Percentiles rank a stretch among this genome's conserved stretches.
Conservation (phyloP, 1,139 yeast species). For the Diutina catenulata region DNA sequence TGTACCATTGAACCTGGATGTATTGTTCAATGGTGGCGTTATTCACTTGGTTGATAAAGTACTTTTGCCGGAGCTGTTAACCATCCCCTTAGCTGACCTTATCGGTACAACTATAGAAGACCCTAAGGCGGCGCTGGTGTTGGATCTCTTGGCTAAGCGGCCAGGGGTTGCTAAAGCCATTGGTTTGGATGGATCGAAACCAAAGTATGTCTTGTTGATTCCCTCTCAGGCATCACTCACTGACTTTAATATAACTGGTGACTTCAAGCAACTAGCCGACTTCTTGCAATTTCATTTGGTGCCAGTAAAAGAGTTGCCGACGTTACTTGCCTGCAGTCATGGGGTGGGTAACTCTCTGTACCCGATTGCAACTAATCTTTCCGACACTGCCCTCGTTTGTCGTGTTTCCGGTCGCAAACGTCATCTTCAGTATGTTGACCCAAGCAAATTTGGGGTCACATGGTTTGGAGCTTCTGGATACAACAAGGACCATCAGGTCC, state of each 20-base stretch:
- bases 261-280: slow-evolving; percentile 32
- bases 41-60: slow-evolving; percentile 57
- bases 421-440: slow-evolving; percentile 19
- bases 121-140: slow-evolving; percentile 24
- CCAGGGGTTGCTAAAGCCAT: slow-evolving; percentile 17
- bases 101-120: slow-evolving; percentile 29
- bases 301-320: slow-evolving; percentile 35
- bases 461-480: slow-evolving; percentile 33
- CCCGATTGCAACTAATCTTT: slow-evolving; percentile 19
- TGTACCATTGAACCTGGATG: slow-evolving; percentile 43
- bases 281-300: slow-evolving; percentile 62
- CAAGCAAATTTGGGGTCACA: slow-evolving; percentile 11
- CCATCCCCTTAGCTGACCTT: slow-evolving; percentile 45
- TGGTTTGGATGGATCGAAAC: slow-evolving; percentile 14
- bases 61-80: slow-evolving; percentile 44
- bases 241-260: slow-evolving; percentile 39
- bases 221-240: slow-evolving; percentile 54
- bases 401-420: slow-evolving; percentile 25
- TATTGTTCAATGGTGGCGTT: slow-evolving; percentile 76
- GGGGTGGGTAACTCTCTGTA: slow-evolving; percentile 6
- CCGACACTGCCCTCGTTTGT: slow-evolving; percentile 32
- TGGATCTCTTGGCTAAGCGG: slow-evolving; percentile 31
- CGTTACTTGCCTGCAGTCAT: slow-evolving; percentile 20
- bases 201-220: slow-evolving; percentile 53
- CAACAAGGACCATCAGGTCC: slow-evolving; percentile 48